These are phyloP conservation scores for Claviceps sp. DNA, from an alignment of 2,329 filamentous ascomycete species.

Conservation along the genomic window DNA sequence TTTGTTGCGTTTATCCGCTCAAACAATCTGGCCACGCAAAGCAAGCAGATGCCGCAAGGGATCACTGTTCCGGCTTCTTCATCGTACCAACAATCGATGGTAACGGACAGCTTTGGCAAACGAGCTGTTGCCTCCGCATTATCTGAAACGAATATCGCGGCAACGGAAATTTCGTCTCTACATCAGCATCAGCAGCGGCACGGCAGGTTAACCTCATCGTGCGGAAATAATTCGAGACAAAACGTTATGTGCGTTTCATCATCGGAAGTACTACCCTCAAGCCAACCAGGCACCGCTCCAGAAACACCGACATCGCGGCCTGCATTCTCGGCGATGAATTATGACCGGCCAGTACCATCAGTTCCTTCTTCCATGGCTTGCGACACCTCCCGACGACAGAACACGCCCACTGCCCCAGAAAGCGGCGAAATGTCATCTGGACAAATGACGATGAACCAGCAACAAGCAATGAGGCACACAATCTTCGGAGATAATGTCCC, in stretches of 20 bases:
- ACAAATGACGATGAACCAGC: slow-evolving; percentile 32
- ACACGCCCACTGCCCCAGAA: slow-evolving; percentile 9
- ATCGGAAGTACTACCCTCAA: neutral
- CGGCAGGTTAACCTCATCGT: neutral
- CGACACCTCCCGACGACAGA: slow-evolving; percentile 10
- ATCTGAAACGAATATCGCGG: slow-evolving; percentile 20
- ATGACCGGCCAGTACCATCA: slow-evolving; percentile 10
- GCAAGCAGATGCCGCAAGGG: slow-evolving; percentile 9
- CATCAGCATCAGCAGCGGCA: neutral
- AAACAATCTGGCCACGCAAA: slow-evolving; percentile 34
- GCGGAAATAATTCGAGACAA: neutral
- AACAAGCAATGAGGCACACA: slow-evolving; percentile 26
- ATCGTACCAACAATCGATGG: slow-evolving; percentile 8
- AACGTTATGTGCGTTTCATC: neutral
- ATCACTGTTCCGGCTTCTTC: neutral
- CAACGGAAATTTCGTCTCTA: slow-evolving; percentile 15
- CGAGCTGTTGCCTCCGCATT: slow-evolving; percentile 16
- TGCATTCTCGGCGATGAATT: slow-evolving; percentile 12
- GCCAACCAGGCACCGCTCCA: slow-evolving; percentile 12
- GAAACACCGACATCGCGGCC: slow-evolving; percentile 8
- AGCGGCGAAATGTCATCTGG: slow-evolving; percentile 20
- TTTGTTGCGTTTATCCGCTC: slow-evolving; percentile 47
- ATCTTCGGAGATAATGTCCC: slow-evolving; percentile 25
- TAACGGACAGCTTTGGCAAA: slow-evolving; percentile 10
- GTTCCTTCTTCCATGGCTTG: slow-evolving; percentile 14